Base-by-base conservation (phyloP, 495 filamentous ascomycete genomes). In the Entonaema liquescens region DNA sequence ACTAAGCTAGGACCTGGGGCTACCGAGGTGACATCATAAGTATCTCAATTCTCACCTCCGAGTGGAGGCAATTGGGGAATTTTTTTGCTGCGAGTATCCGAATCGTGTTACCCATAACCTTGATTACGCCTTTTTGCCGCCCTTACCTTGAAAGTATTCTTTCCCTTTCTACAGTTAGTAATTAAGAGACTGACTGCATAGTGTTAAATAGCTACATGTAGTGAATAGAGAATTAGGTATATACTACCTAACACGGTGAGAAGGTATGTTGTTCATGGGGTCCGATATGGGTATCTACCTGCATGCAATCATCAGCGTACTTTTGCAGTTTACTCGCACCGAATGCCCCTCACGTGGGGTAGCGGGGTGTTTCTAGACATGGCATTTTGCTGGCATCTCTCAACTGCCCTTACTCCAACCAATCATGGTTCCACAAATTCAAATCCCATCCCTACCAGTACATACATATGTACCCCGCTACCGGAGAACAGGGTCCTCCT, bases 251-350 rank as follows among this genome's bases (percentile, higher is more conserved):
- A n/a, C n/a, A n/a, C n/a, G n/a, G 21, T 28, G 13, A 56, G 17
- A 69, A 52, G 12, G 38, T 9, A 3, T 31, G 7, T 7, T 31
- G 28, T 36, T 49, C 55, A 28, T 70, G 62, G 53, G 28, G 36
- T 55, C 50, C 62, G 52, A 42, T 50, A 29, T 55, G 53, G 26
- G 42, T 54, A 53, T 70, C 38, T 44, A 53, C 36, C 54, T 72
- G 70, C 65, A 72, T 72, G 65, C 70, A 72, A 68, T 65, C 31
- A 62, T 65, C 60, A 64, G 70, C 59, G 29, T 68, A 67, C 36
- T 64, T 54, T 25, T 72, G 69, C 63, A 68, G 70, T 72, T 72
- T 65, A 72, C 70, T 72, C 70, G 70, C 70, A 72, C 70, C 70
- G 21, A 58, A 52, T 6, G 65, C 65, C 70, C 70, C 70, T 72